Evolutionary conservation across 495 filamentous ascomycete genomes (phyloP).

Genomic region (Umbilicaria muhlenbergii): DNA sequence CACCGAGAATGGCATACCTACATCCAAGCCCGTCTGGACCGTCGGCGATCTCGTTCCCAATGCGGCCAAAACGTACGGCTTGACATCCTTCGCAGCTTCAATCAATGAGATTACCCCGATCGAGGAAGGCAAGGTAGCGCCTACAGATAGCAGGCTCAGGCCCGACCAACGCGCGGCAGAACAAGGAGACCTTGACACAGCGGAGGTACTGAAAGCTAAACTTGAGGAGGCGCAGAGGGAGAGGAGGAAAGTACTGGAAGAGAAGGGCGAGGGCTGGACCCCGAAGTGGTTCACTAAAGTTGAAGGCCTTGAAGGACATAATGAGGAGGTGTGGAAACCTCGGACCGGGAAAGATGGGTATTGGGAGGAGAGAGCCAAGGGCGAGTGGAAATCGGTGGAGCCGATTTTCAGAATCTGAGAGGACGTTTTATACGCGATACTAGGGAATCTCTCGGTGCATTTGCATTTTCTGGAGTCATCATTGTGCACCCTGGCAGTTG

Average conservation of each 20-base stretch:
- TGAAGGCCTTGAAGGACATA: slow-evolving; percentile 25
- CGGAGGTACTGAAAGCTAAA: slow-evolving; percentile 66
- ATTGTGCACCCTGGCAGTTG: too few species aligned
- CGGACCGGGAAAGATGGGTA: slow-evolving; percentile 73
- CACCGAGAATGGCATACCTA: slow-evolving; percentile 38
- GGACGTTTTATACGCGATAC: too few species aligned
- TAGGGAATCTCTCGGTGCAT: too few species aligned
- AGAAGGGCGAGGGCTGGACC: slow-evolving; percentile 46
- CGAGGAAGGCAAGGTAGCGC: slow-evolving; percentile 54
- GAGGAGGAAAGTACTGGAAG: slow-evolving; percentile 61
- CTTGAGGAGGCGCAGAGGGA: slow-evolving; percentile 77
- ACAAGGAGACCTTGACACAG: slow-evolving; percentile 63
- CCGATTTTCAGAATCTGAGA: slow-evolving; percentile 46
- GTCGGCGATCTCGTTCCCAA: slow-evolving; percentile 61
- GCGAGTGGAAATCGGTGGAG: slow-evolving; percentile 53
- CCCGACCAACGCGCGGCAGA: slow-evolving; percentile 90
- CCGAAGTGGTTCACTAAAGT: slow-evolving; percentile 74
- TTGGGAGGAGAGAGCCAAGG: slow-evolving; percentile 69
- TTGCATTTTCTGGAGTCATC: too few species aligned
- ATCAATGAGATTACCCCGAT: slow-evolving; percentile 79
- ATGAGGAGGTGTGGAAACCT: slow-evolving; percentile 67
- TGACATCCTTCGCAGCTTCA: slow-evolving; percentile 70
- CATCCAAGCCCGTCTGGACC: slow-evolving; percentile 50
- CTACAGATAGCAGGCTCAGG: slow-evolving; percentile 67
- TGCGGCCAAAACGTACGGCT: slow-evolving; percentile 63